A percentile compares a stretch with the other conserved stretches of the same genome.
Conservation (phyloP, 1,284 basidiomycete species). For the Malassezia globosa region DNA sequence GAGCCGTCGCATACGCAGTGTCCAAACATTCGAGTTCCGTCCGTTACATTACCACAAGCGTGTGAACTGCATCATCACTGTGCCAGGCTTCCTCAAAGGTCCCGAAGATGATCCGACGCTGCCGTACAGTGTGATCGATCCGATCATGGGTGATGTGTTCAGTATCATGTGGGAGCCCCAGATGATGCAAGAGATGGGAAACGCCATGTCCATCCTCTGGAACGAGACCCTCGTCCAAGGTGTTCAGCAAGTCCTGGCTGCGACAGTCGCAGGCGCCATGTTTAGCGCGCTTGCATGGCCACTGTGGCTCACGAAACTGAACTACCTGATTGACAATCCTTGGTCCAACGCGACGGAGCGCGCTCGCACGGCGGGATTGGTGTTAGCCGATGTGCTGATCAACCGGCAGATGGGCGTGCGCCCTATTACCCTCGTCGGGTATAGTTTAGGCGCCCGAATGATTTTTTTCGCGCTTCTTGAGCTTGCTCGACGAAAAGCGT, state of each 20-base stretch:
- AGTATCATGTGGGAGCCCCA: constrained; percentile 46
- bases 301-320: constrained; percentile 44
- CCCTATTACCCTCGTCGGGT: constrained; percentile 44
- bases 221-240: constrained; percentile 46
- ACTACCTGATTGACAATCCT: constrained; percentile 46
- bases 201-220: constrained; percentile 44
- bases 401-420: constrained; percentile 44
- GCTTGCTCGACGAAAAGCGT: constrained; percentile 38
- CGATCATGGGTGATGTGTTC: constrained; percentile 45
- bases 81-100: constrained; percentile 43
- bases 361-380: constrained; percentile 38
- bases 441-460: constrained; percentile 41
- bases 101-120: constrained; percentile 38
- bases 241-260: constrained; percentile 42
- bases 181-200: constrained; percentile 48
- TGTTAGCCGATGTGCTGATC: constrained; percentile 39
- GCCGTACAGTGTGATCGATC: constrained; percentile 45
- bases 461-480: constrained; percentile 44
- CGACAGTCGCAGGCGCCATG: constrained; percentile 43
- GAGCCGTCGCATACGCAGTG: constrained; percentile 37
- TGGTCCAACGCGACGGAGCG: constrained; percentile 46
- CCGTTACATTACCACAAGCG: constrained; percentile 47
- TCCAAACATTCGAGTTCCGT: constrained; percentile 45
- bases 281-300: constrained; percentile 42
- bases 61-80: constrained; percentile 42